A percentile compares a stretch with the other conserved stretches of the same genome.
These are phyloP conservation scores for Austroboletus olivaceoglutinosus DNA, from an alignment of 1,284 basidiomycete species.

Conservation along the genomic window DNA sequence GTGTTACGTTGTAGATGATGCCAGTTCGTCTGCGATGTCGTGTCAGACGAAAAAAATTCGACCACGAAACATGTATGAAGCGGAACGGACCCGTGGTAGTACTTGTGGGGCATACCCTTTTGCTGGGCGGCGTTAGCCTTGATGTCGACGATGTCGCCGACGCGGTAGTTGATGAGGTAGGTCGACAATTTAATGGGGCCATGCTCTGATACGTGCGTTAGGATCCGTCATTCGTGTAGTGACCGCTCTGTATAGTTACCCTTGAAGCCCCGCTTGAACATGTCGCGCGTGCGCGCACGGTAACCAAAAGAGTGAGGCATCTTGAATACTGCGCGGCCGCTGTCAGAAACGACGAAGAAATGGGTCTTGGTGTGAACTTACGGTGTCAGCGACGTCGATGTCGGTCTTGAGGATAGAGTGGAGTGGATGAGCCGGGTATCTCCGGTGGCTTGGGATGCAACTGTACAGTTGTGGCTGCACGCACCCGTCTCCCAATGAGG, in stretches of 20 bases:
- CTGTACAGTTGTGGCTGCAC: conserved; percentile 46
- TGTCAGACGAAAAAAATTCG: not conserved
- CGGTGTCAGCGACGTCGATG: conserved; percentile 42
- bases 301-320: conserved; percentile 99
- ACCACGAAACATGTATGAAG: not conserved
- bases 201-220: conserved; percentile 62
- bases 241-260: conserved; percentile 45
- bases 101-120: conserved; percentile 99
- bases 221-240: conserved; percentile 11
- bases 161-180: conserved; percentile 89
- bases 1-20: conserved; percentile 98
- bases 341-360: conserved; percentile 16
- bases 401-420: conserved; percentile 37
- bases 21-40: conserved; percentile 76
- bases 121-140: conserved; percentile 99
- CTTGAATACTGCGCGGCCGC: conserved; percentile 51
- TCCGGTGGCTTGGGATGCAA: conserved; percentile 40
- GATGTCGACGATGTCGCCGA: conserved; percentile 99
- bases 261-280: conserved; percentile 99
- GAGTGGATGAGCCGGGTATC: conserved; percentile 31
- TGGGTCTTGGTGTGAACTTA: conserved; percentile 32
- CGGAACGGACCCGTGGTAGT: conserved; percentile 75
- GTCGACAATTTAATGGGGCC: conserved; percentile 92
- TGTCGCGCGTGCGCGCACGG: conserved; percentile 98
- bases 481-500: conserved; percentile 10